A percentile compares a stretch with the other conserved stretches of the same genome.
These are phyloP conservation scores for Cymbopogon flexuosus DNA, from an alignment of 202 grass and related monocot genomes.

Conservation along the genomic window DNA sequence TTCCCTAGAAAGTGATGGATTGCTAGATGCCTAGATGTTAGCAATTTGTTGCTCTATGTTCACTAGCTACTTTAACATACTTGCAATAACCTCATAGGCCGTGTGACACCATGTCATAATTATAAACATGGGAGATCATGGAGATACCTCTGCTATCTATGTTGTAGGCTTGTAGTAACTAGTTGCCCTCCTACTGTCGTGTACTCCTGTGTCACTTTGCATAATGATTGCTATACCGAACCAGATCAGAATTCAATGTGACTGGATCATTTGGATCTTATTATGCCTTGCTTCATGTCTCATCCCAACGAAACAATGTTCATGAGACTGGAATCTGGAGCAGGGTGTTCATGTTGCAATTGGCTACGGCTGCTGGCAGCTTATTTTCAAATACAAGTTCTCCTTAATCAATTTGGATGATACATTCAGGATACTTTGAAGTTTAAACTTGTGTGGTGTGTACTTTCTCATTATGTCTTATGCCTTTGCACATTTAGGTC, in stretches of 20 bases:
- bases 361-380: slow-evolving; percentile 12
- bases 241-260: neutral
- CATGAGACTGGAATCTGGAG: neutral
- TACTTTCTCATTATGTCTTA: slow-evolving; percentile 39
- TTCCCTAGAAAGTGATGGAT: neutral
- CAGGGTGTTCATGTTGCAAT: neutral
- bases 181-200: neutral
- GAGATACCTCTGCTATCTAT: neutral
- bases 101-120: neutral
- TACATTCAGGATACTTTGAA: neutral
- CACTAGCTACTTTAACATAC: neutral
- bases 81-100: neutral
- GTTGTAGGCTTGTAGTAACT: neutral
- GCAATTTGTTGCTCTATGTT: neutral
- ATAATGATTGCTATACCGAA: neutral
- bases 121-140: neutral
- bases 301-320: slow-evolving; percentile 23
- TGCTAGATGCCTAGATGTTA: neutral
- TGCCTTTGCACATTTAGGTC: slow-evolving; percentile 55
- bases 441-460: slow-evolving; percentile 22
- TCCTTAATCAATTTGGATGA: neutral
- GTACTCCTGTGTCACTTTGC: neutral
- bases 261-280: slow-evolving; percentile 22
- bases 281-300: slow-evolving; percentile 14
- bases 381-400: slow-evolving; percentile 21